phyloP scores from a whole-genome alignment of 768 basidiomycete genomes.

The Sarcomyxa edulis region DNA sequence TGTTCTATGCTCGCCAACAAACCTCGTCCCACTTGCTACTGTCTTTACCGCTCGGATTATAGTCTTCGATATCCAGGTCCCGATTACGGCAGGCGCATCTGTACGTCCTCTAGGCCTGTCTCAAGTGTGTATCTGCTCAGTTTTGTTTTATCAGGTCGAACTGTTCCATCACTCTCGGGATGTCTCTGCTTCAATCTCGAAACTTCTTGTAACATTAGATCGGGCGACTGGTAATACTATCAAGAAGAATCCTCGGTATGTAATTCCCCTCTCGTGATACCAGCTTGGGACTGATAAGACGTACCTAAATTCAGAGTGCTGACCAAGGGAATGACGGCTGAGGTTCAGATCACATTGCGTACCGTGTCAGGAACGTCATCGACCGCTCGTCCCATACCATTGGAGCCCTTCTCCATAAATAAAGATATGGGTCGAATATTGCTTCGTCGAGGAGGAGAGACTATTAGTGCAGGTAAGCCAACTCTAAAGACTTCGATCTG shows the following conservation, averaged over 20 bases:
- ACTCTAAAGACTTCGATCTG: not conserved
- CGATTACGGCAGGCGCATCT: conserved; percentile 82
- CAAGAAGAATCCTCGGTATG: conserved; percentile 79
- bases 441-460: conserved; percentile 86
- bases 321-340: conserved; percentile 79
- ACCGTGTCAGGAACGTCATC: conserved; percentile 41
- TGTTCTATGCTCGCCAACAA: conserved; percentile 74
- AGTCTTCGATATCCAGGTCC: conserved; percentile 87
- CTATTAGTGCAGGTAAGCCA: conserved; percentile 79
- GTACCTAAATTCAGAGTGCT: conserved; percentile 53
- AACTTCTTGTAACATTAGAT: conserved; percentile 76
- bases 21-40: conserved; percentile 71
- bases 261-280: conserved; percentile 2
- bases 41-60: conserved; percentile 85
- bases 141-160: conserved; percentile 56
- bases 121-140: not conserved
- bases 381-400: conserved; percentile 58
- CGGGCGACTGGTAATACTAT: conserved; percentile 66
- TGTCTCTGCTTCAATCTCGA: conserved; percentile 83
- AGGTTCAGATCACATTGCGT: conserved; percentile 78
- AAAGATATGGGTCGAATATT: conserved; percentile 96
- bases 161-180: conserved; percentile 93
- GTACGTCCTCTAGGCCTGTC: conserved; percentile 34
- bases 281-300: not conserved
- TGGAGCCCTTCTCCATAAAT: conserved; percentile 82